Conservation (phyloP, 768 basidiomycete species). For the Tylopilus intermedius region DNA sequence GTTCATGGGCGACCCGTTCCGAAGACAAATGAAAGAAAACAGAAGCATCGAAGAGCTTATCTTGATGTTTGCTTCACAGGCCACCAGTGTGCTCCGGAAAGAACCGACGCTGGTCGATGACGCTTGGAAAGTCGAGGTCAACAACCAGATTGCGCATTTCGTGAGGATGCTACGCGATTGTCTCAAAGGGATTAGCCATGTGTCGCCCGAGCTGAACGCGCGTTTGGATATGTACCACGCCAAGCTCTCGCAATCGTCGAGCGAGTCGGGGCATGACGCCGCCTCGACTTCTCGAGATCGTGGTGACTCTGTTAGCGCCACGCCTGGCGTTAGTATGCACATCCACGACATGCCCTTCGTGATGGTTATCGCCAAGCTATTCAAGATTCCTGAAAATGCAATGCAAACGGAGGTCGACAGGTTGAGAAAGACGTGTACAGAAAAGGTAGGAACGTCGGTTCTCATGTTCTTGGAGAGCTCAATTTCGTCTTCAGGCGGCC, state of each 20-base stretch:
- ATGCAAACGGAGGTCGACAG: slow-evolving; percentile 72
- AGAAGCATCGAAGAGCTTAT: slow-evolving; percentile 97
- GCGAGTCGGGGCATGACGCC: slow-evolving; percentile 65
- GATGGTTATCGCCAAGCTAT: slow-evolving; percentile 59
- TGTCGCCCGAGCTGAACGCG: slow-evolving; percentile 75
- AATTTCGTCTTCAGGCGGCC: slow-evolving; percentile 54
- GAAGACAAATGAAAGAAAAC: slow-evolving; percentile 90
- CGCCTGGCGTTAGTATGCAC: slow-evolving; percentile 38
- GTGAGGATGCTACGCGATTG: slow-evolving; percentile 82
- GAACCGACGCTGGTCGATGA: slow-evolving; percentile 80
- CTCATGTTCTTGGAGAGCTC: not conserved
- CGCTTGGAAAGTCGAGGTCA: slow-evolving; percentile 89
- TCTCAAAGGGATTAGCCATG: slow-evolving; percentile 65
- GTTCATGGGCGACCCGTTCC: slow-evolving; percentile 79
- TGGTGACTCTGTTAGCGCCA: slow-evolving; percentile 41
- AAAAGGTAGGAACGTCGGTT: slow-evolving; percentile 48
- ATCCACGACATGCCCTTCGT: slow-evolving; percentile 79
- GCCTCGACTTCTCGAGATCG: slow-evolving; percentile 54
- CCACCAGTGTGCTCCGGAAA: slow-evolving; percentile 83
- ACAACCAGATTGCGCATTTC: slow-evolving; percentile 87
- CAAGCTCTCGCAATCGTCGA: slow-evolving; percentile 64
- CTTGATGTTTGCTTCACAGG: slow-evolving; percentile 89
- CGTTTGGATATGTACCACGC: slow-evolving; percentile 81
- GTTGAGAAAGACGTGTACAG: slow-evolving; percentile 60
- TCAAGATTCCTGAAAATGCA: slow-evolving; percentile 66